A percentile compares a stretch with the other conserved stretches of the same genome.
Evolutionary conservation across 163 green algal genomes (phyloP).

Genomic region (Scenedesmus sp.): DNA sequence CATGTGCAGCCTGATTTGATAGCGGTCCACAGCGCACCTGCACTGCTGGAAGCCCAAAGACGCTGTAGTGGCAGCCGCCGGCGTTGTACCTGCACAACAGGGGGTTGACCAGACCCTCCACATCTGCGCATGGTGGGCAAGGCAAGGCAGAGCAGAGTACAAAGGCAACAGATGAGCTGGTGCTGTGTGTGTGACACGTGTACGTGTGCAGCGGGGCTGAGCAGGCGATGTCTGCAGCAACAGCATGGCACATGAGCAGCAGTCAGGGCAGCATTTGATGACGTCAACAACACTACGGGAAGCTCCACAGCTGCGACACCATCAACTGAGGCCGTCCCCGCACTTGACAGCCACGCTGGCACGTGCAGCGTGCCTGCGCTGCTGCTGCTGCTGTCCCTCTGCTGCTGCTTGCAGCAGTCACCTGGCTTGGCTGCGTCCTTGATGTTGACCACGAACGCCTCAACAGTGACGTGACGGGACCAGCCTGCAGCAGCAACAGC

Average conservation of each 20-base stretch:
- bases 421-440: conserved; percentile 60
- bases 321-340: no score
- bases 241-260: no score
- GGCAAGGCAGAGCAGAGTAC: neutral
- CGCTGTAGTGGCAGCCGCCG: conserved; percentile 61
- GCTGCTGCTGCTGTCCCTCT: neutral
- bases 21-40: no score
- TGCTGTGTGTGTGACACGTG: neutral
- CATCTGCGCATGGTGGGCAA: neutral
- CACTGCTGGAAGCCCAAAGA: conserved; percentile 74
- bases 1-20: no score
- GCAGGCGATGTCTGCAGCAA: no score
- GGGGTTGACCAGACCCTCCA: conserved; percentile 71
- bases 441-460: conserved; percentile 77
- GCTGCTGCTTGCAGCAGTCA: conserved; percentile 23
- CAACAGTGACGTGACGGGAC: conserved; percentile 62
- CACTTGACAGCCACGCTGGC: no score
- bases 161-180: neutral
- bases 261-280: no score
- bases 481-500: conserved; percentile 54
- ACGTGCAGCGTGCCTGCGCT: neutral
- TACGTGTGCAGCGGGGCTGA: neutral
- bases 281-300: no score
- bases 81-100: conserved; percentile 70
- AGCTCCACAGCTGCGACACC: no score